phyloP scores from a whole-genome alignment of 2,329 filamentous ascomycete genomes.

The Cadophora sp. region DNA sequence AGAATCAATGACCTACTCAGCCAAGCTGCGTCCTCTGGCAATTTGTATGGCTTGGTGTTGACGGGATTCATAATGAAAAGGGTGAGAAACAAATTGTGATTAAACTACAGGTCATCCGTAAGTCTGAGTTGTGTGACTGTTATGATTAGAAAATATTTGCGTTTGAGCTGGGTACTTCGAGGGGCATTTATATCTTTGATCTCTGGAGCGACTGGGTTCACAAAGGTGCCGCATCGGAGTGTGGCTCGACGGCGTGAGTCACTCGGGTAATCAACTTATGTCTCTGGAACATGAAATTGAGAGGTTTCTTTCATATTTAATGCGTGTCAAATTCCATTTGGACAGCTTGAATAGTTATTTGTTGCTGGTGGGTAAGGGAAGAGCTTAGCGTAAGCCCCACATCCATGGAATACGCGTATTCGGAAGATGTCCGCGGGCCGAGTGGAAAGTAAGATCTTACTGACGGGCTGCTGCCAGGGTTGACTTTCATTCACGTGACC shows the following conservation, averaged over 20 bases:
- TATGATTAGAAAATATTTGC: no score
- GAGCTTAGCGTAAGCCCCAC: neutral
- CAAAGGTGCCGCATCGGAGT: no score
- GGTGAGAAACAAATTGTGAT: no score
- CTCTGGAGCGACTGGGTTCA: no score
- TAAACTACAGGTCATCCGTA: no score
- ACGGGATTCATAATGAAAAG: conserved; percentile 42
- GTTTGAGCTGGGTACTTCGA: no score
- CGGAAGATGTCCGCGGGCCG: neutral
- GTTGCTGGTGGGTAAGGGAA: neutral
- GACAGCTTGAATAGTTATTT: no score
- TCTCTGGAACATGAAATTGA: neutral
- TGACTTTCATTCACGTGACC: no score
- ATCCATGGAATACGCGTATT: conserved; percentile 5
- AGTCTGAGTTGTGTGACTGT: neutral
- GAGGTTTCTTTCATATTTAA: neutral
- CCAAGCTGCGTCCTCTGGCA: conserved; percentile 50
- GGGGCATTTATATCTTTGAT: no score
- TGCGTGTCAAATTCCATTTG: neutral
- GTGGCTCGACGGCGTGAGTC: neutral
- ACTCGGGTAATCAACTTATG: neutral
- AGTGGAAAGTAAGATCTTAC: no score
- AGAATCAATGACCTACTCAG: conserved; percentile 45
- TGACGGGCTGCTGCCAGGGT: neutral
- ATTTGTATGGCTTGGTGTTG: conserved; percentile 45